Conservation (phyloP, 1,284 basidiomycete species). For the Moniliophthora roreri region DNA sequence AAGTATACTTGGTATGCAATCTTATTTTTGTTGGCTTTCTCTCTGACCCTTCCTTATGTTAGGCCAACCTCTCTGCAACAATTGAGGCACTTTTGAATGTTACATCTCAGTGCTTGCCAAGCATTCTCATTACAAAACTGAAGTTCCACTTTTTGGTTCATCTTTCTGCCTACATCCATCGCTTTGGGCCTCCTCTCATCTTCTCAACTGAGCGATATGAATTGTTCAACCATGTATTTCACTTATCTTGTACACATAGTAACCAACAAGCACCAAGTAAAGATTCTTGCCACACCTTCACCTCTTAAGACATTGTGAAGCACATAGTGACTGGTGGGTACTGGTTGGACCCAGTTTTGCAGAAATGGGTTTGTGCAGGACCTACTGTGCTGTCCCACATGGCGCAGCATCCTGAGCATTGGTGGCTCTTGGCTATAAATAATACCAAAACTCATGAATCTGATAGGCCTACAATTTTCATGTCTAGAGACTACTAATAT, state of each 20-base stretch:
- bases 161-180: constrained; percentile 18
- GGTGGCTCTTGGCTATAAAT: not conserved
- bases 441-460: not conserved
- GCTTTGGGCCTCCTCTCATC: constrained; percentile 24
- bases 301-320: not conserved
- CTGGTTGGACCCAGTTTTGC: not conserved
- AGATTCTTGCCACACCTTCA: constrained; percentile 7
- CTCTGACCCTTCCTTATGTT: constrained; percentile 6
- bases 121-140: constrained; percentile 21
- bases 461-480: not conserved
- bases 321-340: not conserved
- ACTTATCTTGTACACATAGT: constrained; percentile 14
- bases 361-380: not conserved
- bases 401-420: not conserved
- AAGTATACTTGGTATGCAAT: constrained; percentile 13
- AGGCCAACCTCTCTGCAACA: constrained; percentile 3
- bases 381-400: not conserved
- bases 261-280: constrained; percentile 21
- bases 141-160: constrained; percentile 23
- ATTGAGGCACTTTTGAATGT: constrained; percentile 20
- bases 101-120: constrained; percentile 12
- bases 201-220: constrained; percentile 18
- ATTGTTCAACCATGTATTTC: constrained; percentile 18
- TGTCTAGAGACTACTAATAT: too few relatives aligned
- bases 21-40: not conserved